Base-by-base conservation (phyloP, 306 rosid genomes). In the Malus asiatica region DNA sequence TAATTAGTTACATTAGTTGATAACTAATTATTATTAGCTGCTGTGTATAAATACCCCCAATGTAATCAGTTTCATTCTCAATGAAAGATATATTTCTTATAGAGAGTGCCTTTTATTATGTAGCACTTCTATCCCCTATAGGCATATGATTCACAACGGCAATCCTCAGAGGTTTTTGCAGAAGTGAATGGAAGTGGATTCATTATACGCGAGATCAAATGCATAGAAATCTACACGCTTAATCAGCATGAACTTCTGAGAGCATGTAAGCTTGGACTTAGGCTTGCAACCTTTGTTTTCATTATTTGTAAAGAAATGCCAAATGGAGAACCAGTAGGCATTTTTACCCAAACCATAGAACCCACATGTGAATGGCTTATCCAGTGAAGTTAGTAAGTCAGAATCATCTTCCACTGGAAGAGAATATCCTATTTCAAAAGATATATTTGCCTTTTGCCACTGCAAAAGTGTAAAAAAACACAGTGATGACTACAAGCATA, bases 191-290 rank as follows among this genome's bases (percentile, higher is more conserved):
- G 86, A 76, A 13, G 67, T 4, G 40, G 87, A 84, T 0, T 0
- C 6, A 2, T 4, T 45, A 4, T 12, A 2, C 1, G 2, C 3
- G 33, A 15, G 45, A 64, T 87, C 90, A 59, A 82, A 84, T 19
- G 93, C 97, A 25, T 20, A 88, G 9, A 76, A 78, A 40, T 91
- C 97, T 25, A 55, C 76, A 51, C n/a, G 48, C 3, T 61, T 59
- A 45, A 87, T 71, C 71, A 8, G 70, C 19, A 84, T 48, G 30
- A 85, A 87, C 12, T 8, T 75, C 25, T n/a, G 44, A 68, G 81
- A 23, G 75, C 79, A 12, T 12, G 78, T 29, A 25, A 74, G 58
- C 12, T 64, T 30, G 30, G 81, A 79, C 46, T 69, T 38, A 2
- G 86, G 89, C 38, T 81, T 72, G 20, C 90, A 85, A 4, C 90